Evolutionary conservation across 2,329 filamentous ascomycete species (phyloP).

Genomic region (Fusarium sp.): DNA sequence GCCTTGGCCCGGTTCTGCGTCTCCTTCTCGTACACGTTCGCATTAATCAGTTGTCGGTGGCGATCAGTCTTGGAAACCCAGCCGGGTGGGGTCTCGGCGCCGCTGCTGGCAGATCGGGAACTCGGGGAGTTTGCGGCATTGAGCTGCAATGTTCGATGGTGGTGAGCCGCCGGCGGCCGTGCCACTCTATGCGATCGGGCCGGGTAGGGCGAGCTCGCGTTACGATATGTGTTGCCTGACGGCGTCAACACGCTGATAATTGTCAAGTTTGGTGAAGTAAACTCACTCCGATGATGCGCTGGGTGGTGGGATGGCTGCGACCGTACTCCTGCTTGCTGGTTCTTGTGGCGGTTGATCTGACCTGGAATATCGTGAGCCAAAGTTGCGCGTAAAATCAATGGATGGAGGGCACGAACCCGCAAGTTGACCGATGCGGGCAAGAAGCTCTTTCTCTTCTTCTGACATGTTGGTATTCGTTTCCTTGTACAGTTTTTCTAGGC

Average conservation of each 20-base stretch:
- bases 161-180: constrained; percentile 53
- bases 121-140: constrained; percentile 58
- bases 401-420: constrained; percentile 55
- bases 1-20: constrained; percentile 75
- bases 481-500: not conserved
- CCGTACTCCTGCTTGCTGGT: constrained; percentile 63
- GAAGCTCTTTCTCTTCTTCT: constrained; percentile 63
- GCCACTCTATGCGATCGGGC: constrained; percentile 51
- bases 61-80: constrained; percentile 82
- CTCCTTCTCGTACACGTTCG: constrained; percentile 80
- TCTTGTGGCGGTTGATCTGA: constrained; percentile 85
- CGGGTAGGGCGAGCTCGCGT: constrained; percentile 49
- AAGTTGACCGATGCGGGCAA: constrained; percentile 65
- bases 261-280: not conserved
- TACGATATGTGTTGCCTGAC: constrained; percentile 50
- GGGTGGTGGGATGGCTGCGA: constrained; percentile 45
- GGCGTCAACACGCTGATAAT: constrained; percentile 15
- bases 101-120: constrained; percentile 51
- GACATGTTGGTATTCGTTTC: constrained; percentile 51
- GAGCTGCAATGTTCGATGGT: constrained; percentile 72
- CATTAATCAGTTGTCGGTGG: constrained; percentile 86
- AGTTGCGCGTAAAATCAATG: constrained; percentile 20
- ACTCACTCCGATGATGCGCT: constrained; percentile 53
- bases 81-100: constrained; percentile 48
- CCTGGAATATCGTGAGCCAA: constrained; percentile 59